Conservation (phyloP, 139 green algal genomes). For the Eudorina sp. region DNA sequence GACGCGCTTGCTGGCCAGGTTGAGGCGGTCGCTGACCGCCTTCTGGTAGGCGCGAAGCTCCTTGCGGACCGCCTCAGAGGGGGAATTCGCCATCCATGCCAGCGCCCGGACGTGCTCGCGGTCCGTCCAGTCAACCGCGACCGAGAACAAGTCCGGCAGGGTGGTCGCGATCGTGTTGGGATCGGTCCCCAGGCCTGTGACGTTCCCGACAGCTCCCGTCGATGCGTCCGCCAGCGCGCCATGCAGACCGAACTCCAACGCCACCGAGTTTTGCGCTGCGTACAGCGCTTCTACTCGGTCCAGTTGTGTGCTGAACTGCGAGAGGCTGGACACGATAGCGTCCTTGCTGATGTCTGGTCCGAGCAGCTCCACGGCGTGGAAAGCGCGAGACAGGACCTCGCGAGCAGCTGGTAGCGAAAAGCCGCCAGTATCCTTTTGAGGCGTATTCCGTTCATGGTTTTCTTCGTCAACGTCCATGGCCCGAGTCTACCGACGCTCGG, state of each 20-base stretch:
- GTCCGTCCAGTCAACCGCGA: not conserved
- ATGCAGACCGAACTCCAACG: not conserved
- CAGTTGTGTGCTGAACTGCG: not conserved
- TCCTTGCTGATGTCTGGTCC: not conserved
- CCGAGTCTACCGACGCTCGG: too few relatives aligned
- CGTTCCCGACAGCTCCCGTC: not conserved
- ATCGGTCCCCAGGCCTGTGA: not conserved
- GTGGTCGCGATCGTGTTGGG: not conserved
- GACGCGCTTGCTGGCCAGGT: not conserved
- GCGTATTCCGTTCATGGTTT: not conserved
- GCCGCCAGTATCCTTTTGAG: not conserved
- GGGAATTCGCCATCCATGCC: not conserved
- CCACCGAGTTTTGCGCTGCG: not conserved
- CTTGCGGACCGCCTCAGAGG: conserved; percentile 22
- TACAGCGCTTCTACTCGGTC: not conserved
- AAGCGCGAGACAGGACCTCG: not conserved
- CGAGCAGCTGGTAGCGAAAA: not conserved
- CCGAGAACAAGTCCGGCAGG: conserved; percentile 4
- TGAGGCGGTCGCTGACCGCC: not conserved
- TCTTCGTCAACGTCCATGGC: not conserved
- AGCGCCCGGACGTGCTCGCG: conserved; percentile 14
- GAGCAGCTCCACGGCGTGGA: not conserved
- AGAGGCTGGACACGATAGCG: not conserved
- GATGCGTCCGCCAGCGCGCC: not conserved
- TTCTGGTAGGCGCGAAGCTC: conserved; percentile 25